Evolutionary conservation across 2,329 filamentous ascomycete genomes (phyloP), one percentile per base, ranked within the genome.

Genomic region (Ramularia endophylla): DNA sequence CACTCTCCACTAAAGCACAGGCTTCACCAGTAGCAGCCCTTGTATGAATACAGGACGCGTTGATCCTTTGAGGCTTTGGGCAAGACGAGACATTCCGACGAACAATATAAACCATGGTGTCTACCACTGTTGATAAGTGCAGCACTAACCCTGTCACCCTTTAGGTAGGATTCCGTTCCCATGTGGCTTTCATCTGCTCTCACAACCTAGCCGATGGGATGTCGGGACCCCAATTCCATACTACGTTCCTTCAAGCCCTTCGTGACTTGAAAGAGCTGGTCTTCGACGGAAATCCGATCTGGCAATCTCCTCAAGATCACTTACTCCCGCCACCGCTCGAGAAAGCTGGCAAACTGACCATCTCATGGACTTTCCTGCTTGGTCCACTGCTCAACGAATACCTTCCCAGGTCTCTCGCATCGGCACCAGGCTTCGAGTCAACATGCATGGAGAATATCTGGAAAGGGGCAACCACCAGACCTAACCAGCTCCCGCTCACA

Each of bases 311-410:
- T 35, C 17, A 2, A 33, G 16, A 19, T 38, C 50, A 29, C n/a
- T 8, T 9, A 2, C 52, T 70, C 2, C 56, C 61, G 2, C 51
- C 55, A 1, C 61, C 69, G 0, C 62, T 71, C 16, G 68, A 72
- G 37, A 59, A 58, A 6, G 54, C 60, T 2, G 56, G 57, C 13
- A 54, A 59, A 5, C 58, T 73, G 1, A 58, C 63, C 2, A 66
- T 73, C 19, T 69, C 68, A 1, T 72, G 65, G 67, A 52, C 50
- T 0, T 73, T 62, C 40, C 62, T 73, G 4, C 61, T 73, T 0
- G 50, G 47, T 3, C 65, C 69, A 0, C 45, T 70, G 5, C 35
- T 70, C 4, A 61, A 56, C 8, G 53, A 57, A 5, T 60, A 64
- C 41, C 51, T 70, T 6, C 70, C 70, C 1, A 43, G 47, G 1